These are phyloP conservation scores for Neurospora terricola DNA, from an alignment of 495 filamentous ascomycete species.

Conservation along the genomic window DNA sequence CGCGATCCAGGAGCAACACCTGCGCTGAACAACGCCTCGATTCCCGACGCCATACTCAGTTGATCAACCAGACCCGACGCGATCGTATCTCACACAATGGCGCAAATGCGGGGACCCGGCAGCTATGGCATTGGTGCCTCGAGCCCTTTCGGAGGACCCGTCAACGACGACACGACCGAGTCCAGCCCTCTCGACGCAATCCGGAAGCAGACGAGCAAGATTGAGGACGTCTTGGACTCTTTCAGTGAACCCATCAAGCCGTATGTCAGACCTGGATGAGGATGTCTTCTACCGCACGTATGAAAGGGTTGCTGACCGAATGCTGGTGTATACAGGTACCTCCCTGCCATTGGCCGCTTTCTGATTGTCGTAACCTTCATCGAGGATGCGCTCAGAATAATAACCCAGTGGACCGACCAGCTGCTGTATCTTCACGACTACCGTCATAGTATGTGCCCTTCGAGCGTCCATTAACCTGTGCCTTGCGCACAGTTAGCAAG, in stretches of 20 bases:
- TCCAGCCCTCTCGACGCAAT: conserved; percentile 86
- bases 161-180: conserved; percentile 52
- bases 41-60: neutral
- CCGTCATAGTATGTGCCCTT: conserved; percentile 65
- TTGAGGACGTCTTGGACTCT: conserved; percentile 89
- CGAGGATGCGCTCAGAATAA: conserved; percentile 89
- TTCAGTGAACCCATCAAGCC: conserved; percentile 87
- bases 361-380: conserved; percentile 97
- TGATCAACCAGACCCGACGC: neutral
- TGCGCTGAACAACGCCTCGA: neutral
- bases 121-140: conserved; percentile 84
- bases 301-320: neutral
- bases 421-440: conserved; percentile 87
- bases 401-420: conserved; percentile 98
- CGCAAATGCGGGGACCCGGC: conserved; percentile 92
- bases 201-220: conserved; percentile 91
- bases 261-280: conserved; percentile 47
- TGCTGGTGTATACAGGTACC: conserved; percentile 48
- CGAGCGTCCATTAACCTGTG: conserved; percentile 3
- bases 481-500: neutral
- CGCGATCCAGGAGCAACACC: neutral
- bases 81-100: conserved; percentile 44
- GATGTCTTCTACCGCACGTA: neutral
- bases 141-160: conserved; percentile 52
- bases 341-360: conserved; percentile 92